Conservation (phyloP, 371 early-diverging fungal species). For the Mortierella sp. region DNA sequence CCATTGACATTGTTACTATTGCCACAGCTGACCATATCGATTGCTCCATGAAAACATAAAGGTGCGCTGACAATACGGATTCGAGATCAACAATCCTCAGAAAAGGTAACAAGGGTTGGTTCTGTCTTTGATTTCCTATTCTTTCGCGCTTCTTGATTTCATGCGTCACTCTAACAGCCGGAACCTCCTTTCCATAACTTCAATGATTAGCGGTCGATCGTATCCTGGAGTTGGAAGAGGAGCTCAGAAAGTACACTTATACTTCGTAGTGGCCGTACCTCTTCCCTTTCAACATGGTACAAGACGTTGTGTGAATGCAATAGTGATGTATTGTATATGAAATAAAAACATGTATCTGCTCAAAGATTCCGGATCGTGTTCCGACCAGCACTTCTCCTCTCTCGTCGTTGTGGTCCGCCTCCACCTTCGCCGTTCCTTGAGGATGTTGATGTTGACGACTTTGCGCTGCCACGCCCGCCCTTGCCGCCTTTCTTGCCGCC, state of each 20-base stretch:
- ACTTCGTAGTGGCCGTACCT: too few relatives aligned
- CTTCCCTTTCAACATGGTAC: too few relatives aligned
- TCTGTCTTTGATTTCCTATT: neutral
- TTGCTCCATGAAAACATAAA: neutral
- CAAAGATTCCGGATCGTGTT: slow-evolving; percentile 51
- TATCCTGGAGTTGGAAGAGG: slow-evolving; percentile 25
- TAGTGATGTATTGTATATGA: too few relatives aligned
- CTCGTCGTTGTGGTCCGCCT: slow-evolving; percentile 48
- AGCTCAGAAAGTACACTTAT: slow-evolving; percentile 9
- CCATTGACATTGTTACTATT: too few relatives aligned
- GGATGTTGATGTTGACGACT: slow-evolving; percentile 54
- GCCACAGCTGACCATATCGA: too few relatives aligned
- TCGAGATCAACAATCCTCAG: slow-evolving; percentile 47
- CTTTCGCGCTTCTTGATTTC: too few relatives aligned
- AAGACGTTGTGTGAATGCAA: neutral
- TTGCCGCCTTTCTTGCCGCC: slow-evolving; percentile 34
- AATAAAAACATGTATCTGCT: slow-evolving; percentile 3
- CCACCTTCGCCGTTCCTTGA: slow-evolving; percentile 15
- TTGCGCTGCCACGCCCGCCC: slow-evolving; percentile 32
- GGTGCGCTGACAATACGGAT: slow-evolving; percentile 47
- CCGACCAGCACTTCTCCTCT: slow-evolving; percentile 54
- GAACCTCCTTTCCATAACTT: too few relatives aligned
- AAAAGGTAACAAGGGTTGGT: slow-evolving; percentile 24
- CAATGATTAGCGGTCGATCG: slow-evolving; percentile 22
- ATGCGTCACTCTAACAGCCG: too few relatives aligned